A percentile compares a stretch with the other conserved stretches of the same genome.
phyloP scores from a whole-genome alignment of 106 monocot species.

The Narthecium ossifragum region DNA sequence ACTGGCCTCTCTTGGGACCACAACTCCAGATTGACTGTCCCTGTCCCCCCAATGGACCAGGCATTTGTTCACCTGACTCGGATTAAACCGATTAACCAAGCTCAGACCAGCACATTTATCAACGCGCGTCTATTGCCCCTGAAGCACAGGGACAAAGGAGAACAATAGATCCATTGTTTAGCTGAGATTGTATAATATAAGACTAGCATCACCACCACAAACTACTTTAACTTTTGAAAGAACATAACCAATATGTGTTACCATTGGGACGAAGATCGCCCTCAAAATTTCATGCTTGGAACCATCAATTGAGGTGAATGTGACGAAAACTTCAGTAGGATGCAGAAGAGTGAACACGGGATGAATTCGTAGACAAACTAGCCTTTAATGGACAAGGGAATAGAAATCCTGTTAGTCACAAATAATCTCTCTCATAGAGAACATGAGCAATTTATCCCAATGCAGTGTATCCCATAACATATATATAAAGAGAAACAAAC shows the following conservation, averaged over 20 bases:
- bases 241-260: too few relatives aligned
- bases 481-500: too few relatives aligned
- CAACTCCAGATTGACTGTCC: constrained; percentile 79
- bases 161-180: neutral
- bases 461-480: too few relatives aligned
- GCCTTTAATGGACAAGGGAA: constrained; percentile 33
- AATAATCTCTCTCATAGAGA: neutral
- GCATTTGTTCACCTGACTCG: constrained; percentile 66
- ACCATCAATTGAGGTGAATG: constrained; percentile 70
- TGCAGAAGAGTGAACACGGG: constrained; percentile 77
- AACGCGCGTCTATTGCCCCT: constrained; percentile 94
- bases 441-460: too few relatives aligned
- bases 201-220: neutral
- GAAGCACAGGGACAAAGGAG: neutral
- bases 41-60: constrained; percentile 73
- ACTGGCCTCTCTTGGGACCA: constrained; percentile 94
- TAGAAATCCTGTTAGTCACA: neutral
- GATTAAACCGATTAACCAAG: constrained; percentile 67
- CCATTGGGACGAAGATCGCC: constrained; percentile 75
- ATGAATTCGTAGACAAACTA: constrained; percentile 87
- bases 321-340: constrained; percentile 64
- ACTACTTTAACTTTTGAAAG: too few relatives aligned
- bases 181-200: neutral
- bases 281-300: constrained; percentile 66
- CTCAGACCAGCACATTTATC: constrained; percentile 71